These are phyloP conservation scores for Macroventuria anomochaeta DNA, from an alignment of 2,329 filamentous ascomycete genomes.

Conservation along the genomic window DNA sequence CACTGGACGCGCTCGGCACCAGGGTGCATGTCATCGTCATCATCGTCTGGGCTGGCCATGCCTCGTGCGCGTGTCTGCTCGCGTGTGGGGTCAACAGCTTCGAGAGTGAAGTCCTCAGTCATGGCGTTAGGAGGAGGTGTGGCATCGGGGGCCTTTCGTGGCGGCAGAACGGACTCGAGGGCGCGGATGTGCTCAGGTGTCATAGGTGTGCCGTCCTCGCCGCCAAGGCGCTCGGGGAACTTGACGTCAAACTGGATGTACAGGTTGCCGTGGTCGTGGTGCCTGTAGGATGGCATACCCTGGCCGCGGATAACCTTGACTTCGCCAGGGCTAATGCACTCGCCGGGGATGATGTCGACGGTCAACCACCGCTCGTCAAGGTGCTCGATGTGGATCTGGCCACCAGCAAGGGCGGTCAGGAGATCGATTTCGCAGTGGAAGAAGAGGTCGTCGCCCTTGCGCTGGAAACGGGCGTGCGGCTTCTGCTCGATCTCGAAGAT, in stretches of 20 bases:
- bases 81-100: conserved; percentile 75
- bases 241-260: conserved; percentile 98
- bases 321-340: conserved; percentile 88
- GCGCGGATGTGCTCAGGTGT: conserved; percentile 74
- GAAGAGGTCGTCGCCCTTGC: conserved; percentile 94
- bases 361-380: conserved; percentile 96
- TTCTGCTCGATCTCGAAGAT: conserved; percentile 99
- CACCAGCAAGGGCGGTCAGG: conserved; percentile 90
- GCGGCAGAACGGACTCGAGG: conserved; percentile 84
- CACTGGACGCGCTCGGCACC: conserved; percentile 84
- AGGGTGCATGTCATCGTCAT: conserved; percentile 64
- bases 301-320: conserved; percentile 95
- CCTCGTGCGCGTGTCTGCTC: conserved; percentile 73
- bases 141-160: conserved; percentile 65
- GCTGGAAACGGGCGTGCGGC: conserved; percentile 93
- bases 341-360: conserved; percentile 89
- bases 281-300: conserved; percentile 94
- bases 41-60: conserved; percentile 69
- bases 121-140: conserved; percentile 82
- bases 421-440: conserved; percentile 96
- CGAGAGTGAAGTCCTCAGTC: conserved; percentile 86
- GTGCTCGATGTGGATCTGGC: conserved; percentile 91
- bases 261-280: conserved; percentile 94
- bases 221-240: conserved; percentile 71
- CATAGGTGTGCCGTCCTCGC: conserved; percentile 54